Evolutionary conservation across 23 red algal species (phyloP).

Genomic region (Pyropia yezoensis): DNA sequence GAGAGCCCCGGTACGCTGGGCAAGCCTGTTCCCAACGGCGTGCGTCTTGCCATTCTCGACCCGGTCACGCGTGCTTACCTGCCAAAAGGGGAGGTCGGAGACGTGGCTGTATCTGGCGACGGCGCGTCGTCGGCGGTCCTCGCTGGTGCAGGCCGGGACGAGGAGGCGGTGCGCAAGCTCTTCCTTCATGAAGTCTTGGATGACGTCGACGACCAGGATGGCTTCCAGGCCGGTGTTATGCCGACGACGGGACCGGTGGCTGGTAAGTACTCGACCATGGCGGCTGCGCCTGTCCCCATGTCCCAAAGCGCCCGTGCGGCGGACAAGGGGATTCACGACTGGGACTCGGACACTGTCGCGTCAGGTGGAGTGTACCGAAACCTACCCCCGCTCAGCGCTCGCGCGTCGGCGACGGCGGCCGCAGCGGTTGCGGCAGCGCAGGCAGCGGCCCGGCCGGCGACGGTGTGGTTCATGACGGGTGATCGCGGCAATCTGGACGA

Average conservation of each 20-base stretch:
- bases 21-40: neutral
- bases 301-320: neutral
- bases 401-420: neutral
- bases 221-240: neutral
- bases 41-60: neutral
- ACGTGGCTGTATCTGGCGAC: neutral
- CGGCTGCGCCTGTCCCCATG: constrained; percentile 30
- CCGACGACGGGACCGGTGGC: neutral
- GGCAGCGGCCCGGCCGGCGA: neutral
- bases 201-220: neutral
- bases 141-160: neutral
- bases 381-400: constrained; percentile 20
- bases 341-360: constrained; percentile 23
- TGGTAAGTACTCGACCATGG: constrained; percentile 22
- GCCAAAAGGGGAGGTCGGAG: neutral
- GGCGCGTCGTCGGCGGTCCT: neutral
- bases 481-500: neutral
- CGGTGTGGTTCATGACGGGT: neutral
- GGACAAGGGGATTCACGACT: constrained; percentile 7
- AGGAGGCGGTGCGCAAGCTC: neutral
- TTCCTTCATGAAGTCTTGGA: neutral
- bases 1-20: constrained; percentile 1
- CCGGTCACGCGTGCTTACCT: neutral
- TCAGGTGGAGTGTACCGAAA: constrained; percentile 11
- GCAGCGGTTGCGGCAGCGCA: constrained; percentile 5